Evolutionary conservation across 192 early-diverging fungal genomes (phyloP), one percentile per base, ranked within the genome.

Genomic region (Thamnidium elegans): DNA sequence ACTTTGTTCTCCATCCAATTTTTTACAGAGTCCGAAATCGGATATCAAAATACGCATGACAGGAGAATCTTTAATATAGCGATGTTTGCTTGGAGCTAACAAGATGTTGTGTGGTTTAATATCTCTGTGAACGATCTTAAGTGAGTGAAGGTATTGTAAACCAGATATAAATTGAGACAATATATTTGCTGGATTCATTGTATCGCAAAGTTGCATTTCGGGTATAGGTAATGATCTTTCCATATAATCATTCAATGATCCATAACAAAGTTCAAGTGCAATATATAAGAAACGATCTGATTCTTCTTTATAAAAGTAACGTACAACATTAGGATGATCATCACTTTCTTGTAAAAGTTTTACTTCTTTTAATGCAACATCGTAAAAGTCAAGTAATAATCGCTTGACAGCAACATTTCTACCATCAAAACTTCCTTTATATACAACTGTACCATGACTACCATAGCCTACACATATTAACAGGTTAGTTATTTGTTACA

Each of bases 31-130:
- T 31, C 97, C 97, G 83, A 99, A 99, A 70, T 99, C 97, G 11
- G 94, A 95, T 30, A 99, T 94, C 58, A 98, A 77, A 1, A 98
- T 88, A 55, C 84, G 89, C 66, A 81, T 81, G 3, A 55, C 46
- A 3, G 50, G 48, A 3, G 56, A 31, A 20, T 63, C 26, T 20
- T 77, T 69, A 1, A 61, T 65, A 17, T 68, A 59, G 21, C 75
- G 67, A 19, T 80, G 78, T 56, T 82, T 82, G 2, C 83, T 79
- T 19, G 83, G 81, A 4, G 86, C 87, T 44, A 98, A 78, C 50
- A 98, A 80, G 52, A 98, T 96, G 67, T 98, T 98, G 56, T 97
- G 89, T 14, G 88, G 97, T 74, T 99, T 99, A 67, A 99, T 94
- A 70, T 99, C 97, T 8, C 97, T 87, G 73, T 99, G 97, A 3